A percentile compares a stretch with the other conserved stretches of the same genome.
Evolutionary conservation across 441 rosid species (phyloP).

Genomic region (Capsella rubella): DNA sequence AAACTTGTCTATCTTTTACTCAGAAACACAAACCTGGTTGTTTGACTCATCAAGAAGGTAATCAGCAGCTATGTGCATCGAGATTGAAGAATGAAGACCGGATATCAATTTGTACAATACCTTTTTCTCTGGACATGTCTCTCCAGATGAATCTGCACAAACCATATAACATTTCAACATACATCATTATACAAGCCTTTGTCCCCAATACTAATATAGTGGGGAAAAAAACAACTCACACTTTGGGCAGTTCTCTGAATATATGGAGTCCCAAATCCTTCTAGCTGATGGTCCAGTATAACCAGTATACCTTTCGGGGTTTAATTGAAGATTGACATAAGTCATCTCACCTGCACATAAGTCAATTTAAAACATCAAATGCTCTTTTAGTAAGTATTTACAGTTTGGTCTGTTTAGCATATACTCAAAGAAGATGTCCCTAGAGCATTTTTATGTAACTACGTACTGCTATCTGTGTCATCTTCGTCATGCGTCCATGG

Average conservation of each 20-base stretch:
- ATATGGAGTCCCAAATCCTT: slow-evolving; percentile 97
- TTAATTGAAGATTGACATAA: slow-evolving; percentile 89
- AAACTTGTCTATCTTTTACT: slow-evolving; percentile 6
- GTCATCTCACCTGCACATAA: slow-evolving; percentile 80
- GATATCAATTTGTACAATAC: slow-evolving; percentile 87
- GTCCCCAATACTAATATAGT: slow-evolving; percentile 19
- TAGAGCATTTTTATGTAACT: neutral
- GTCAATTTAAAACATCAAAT: slow-evolving; percentile 5
- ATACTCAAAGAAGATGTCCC: neutral
- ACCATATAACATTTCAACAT: neutral
- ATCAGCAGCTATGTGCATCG: slow-evolving; percentile 84
- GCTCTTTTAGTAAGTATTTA: slow-evolving; percentile 1
- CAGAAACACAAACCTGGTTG: slow-evolving; percentile 55
- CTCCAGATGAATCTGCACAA: slow-evolving; percentile 77
- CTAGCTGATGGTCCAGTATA: slow-evolving; percentile 91
- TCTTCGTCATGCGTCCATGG: slow-evolving; percentile 98
- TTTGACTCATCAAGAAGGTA: slow-evolving; percentile 83
- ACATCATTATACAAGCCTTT: slow-evolving; percentile 22
- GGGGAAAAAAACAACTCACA: slow-evolving; percentile 50
- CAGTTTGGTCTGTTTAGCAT: neutral
- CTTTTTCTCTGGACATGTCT: slow-evolving; percentile 80
- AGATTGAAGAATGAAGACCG: slow-evolving; percentile 93
- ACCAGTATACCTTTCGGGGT: slow-evolving; percentile 92
- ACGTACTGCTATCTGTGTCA: slow-evolving; percentile 85
- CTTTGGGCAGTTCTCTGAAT: slow-evolving; percentile 90